Evolutionary conservation across 2,329 filamentous ascomycete genomes (phyloP), one percentile per base, ranked within the genome.

Genomic region (Paraphoma chrysanthemicola): DNA sequence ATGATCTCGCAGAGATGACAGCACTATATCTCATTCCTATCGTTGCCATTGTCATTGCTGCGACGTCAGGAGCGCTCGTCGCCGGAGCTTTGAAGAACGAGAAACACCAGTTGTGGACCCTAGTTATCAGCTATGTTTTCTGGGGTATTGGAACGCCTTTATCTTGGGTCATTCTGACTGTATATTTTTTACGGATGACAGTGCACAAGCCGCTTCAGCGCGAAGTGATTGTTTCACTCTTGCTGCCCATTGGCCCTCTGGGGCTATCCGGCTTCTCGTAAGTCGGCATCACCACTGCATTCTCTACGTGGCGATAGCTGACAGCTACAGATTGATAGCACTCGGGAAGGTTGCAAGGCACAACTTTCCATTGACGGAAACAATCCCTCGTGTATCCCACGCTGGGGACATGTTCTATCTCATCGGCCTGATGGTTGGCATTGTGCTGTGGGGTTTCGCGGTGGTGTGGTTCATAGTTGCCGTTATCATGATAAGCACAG

Each of bases 121-220:
- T 90, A 33, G 76, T 89, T n/a, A 79, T 79, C 12, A 86, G 82
- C 10, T 91, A 90, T 68, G 77, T 89, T 23, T 82, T 90, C 49
- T 90, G 86, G 86, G 88, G 87, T 1, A 84, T 85, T 44, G 87
- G 86, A 9, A 80, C 81, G 1, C 83, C 82, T 0, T 72, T 90
- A 55, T 83, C 86, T 2, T 81, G 86, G 67, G 79, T 82, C 52
- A 81, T 89, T 31, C 75, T 90, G 38, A 85, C 83, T 2, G 80
- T 90, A 9, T 90, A 90, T 73, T 89, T 89, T 68, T 85, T 88
- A 62, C 84, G 88, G 17, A 77, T 91, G 12, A 85, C 83, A 4
- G 70, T 90, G 7, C 83, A 90, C 72, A 84, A 85, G 36, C 80
- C 89, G 17, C 87, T 87, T 0, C 82, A 86, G 0, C 80, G 83